Evolutionary conservation across 179 eudicot genomes (phyloP).

Genomic region (Amaranthus tricolor): DNA sequence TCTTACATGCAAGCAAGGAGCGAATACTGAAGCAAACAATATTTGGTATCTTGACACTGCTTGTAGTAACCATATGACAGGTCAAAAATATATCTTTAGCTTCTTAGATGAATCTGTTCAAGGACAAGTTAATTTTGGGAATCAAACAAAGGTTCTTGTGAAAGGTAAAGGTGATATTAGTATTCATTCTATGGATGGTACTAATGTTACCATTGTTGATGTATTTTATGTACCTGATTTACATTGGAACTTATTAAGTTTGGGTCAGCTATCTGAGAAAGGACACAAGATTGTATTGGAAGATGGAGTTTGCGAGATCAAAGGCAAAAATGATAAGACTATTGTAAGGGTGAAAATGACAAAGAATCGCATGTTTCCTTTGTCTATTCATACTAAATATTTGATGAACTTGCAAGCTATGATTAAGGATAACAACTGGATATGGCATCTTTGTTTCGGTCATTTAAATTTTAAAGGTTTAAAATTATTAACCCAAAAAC

Average conservation of each 20-base stretch:
- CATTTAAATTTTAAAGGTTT: neutral
- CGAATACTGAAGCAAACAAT: too few relatives aligned
- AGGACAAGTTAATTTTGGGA: too few relatives aligned
- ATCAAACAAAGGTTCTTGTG: too few relatives aligned
- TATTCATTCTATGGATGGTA: slow-evolving; percentile 6
- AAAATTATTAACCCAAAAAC: neutral
- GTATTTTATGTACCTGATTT: neutral
- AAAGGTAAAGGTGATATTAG: slow-evolving; percentile 1
- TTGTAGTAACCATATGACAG: too few relatives aligned
- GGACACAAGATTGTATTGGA: neutral
- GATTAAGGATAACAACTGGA: neutral
- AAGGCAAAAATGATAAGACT: neutral
- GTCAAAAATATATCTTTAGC: too few relatives aligned
- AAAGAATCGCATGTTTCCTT: slow-evolving; percentile 7
- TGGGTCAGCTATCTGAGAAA: neutral
- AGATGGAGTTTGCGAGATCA: slow-evolving; percentile 1
- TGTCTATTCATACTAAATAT: neutral
- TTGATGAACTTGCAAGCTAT: too few relatives aligned
- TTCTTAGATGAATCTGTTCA: too few relatives aligned
- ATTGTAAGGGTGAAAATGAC: neutral
- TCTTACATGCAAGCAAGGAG: too few relatives aligned
- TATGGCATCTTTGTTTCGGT: slow-evolving; percentile 1
- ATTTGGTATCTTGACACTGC: too few relatives aligned
- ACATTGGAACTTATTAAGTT: slow-evolving; percentile 5
- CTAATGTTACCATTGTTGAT: slow-evolving; percentile 5